Base-by-base conservation (phyloP, 345 rosid species). In the Gossypium thurberi region DNA sequence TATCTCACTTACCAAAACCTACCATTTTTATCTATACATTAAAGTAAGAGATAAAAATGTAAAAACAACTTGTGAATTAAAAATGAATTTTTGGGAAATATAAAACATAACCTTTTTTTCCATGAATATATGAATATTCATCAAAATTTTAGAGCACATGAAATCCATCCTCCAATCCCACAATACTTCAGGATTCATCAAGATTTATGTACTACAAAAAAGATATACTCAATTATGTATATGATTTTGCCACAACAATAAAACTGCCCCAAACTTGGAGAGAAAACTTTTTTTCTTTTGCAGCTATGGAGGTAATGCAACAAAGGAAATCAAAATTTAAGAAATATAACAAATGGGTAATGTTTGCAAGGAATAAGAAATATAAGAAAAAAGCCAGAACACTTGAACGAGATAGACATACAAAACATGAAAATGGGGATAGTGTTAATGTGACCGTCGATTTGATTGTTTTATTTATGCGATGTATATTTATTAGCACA, bases 401-500 rank as follows among this genome's bases (percentile, higher is more conserved):
- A 50, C 14, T 64, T 70, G 17, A 66, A 58, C 62, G 3, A 0
- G 28, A 43, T 40, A 61, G 50, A 74, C 15, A 74, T 71, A 59
- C 55, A 61, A 14, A 68, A 76, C 74, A 20, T 43, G 26, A 10
- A 42, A 63, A 63, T 26, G 46, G 68, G 53, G 55, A 72, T 70
- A 59, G 70, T 40, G 40, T 59, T 76, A 43, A 26, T 13, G 74
- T 33, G 62, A 69, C 20, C 3, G 44, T 14, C 26, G 71, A 76
- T 68, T 72, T 52, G 21, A n/a, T 18, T 59, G 23, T 50, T 44
- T 23, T 75, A 25, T 61, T 78, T 83, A 83, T 56, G 88, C 79
- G 43, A 26, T 4, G 70, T 1, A 26, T 3, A 33, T 18, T 20
- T 18, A 40, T 26, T 20, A 66, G 60, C 42, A 18, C 14, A 46